Evolutionary conservation across 768 basidiomycete species (phyloP), one percentile per base, ranked within the genome.

Genomic region (Pholiota conissans): DNA sequence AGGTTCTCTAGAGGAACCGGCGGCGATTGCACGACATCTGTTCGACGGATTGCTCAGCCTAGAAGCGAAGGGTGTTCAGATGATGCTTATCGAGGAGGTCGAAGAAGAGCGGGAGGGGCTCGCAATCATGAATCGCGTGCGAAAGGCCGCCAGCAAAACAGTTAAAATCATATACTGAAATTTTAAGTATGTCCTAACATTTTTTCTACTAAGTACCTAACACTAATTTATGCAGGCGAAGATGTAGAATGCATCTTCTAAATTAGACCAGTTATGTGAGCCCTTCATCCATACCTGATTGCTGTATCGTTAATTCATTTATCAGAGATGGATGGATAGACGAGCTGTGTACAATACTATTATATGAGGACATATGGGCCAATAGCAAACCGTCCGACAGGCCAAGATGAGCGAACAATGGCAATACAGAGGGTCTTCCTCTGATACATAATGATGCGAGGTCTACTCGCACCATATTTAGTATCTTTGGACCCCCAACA

Each of bases 81-180:
- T 86, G 51, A 96, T 98, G 61, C 69, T 96, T 11, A 82, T 96
- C 55, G 95, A 98, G 71, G 93, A 89, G 59, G 79, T 95, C 8
- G 73, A 78, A 35, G 93, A 97, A 71, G 83, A 81, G 27, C 81
- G 84, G 32, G 89, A 97, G 65, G 96, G 96, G 0, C 73, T 97
- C 27, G 96, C 96, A 5, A 84, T 98, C 27, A 98, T 97, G 93
- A 97, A 98, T 70, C 82, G 96, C 16, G 85, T 95, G 24, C 82
- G 83, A 60, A 98, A 98, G 69, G 95, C 96, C 1, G 94, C 95
- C 6, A 84, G 87, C 3, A 83, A 87, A 39, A 67, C 71, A 52
- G 66, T 69, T 64, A 76, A 74, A 73, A 64, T 76, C 61, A 60
- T 55, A 57, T 66, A 50, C 34, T 50, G 27, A 50, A n/a, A n/a